Base-by-base conservation (phyloP, 2,329 filamentous ascomycete species). In the Aspergillus novofumigatus region DNA sequence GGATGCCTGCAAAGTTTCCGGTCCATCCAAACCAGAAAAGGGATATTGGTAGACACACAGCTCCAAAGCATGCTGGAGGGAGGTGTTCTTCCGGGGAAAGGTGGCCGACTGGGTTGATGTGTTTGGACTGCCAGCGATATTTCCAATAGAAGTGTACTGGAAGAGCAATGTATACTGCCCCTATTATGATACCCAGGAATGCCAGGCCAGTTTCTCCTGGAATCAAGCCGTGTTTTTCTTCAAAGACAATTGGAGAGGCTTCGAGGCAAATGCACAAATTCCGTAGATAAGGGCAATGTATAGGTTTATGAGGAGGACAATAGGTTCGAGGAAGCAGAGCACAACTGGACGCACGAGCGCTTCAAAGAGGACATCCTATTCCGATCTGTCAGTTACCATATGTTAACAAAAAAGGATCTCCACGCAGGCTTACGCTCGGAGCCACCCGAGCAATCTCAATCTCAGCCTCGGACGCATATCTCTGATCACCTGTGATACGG, bases 221-320 rank as follows among this genome's bases (percentile, higher is more conserved):
- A 3, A 42, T 56, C 42, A 79, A 69, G 1, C 71, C 60, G 44
- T 65, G 60, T 4, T 58, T 60, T 8, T 62, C 57, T n/a, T 48
- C 17, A 17, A 68, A 68, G n/a, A 68, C 56, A 3, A 66, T 65
- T 0, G 67, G 66, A 26, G 66, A 68, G 1, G 82, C 83, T 69
- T 90, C 87, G 78, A 69, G 67, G 54, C 59, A 66, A 35, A 65
- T 62, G 28, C 67, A 68, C 0, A 69, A n/a, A 66, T 65, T 14
- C 65, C 65, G 32, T 67, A 69, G 14, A 67, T 64, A 0, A 69
- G 54, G 11, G 61, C 47, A 11, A 65, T 67, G 41, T 67, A 67
- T 11, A 68, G 59, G 35, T 65, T 65, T 2, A 67, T 49, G 4
- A 65, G 11, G 7, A 65, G 14, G 10, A 68, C 59, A 20, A 68